These are phyloP conservation scores for Phylloporus sp. DNA, from an alignment of 768 basidiomycete genomes.

Conservation along the genomic window DNA sequence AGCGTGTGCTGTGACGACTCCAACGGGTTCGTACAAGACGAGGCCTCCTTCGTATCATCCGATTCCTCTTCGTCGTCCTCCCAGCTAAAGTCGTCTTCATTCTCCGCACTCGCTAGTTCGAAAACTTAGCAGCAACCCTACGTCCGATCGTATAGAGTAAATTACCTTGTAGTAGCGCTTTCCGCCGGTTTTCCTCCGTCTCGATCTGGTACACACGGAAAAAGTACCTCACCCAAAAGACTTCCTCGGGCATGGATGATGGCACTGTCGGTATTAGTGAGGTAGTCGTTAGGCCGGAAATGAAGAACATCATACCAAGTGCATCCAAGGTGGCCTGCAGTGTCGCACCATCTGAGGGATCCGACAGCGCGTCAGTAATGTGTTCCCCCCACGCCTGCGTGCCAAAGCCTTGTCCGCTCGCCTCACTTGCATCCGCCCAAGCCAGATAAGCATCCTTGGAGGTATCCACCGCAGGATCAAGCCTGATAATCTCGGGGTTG, in stretches of 20 bases:
- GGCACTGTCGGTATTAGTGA: conserved; percentile 51
- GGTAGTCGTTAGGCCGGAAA: conserved; percentile 1
- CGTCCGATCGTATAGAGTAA: not conserved
- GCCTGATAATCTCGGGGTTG: conserved; percentile 68
- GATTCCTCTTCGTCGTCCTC: conserved; percentile 85
- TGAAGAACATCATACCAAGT: conserved; percentile 47
- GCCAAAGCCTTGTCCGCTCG: conserved; percentile 47
- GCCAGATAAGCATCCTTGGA: conserved; percentile 48
- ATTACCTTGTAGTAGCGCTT: conserved; percentile 67
- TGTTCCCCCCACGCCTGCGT: conserved; percentile 50
- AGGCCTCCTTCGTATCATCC: conserved; percentile 8
- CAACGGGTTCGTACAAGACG: conserved; percentile 7
- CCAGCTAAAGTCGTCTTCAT: conserved; percentile 90
- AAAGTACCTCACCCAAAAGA: conserved; percentile 88
- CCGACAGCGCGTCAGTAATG: conserved; percentile 45
- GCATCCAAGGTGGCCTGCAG: conserved; percentile 49
- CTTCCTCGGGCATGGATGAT: conserved; percentile 50
- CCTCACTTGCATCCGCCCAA: conserved; percentile 58
- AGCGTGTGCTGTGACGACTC: conserved; percentile 23
- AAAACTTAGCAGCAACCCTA: conserved; percentile 5
- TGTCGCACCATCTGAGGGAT: conserved; percentile 46
- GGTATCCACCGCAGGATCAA: conserved; percentile 68
- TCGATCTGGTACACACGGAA: conserved; percentile 82
- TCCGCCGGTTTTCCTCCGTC: conserved; percentile 72
- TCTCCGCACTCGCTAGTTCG: conserved; percentile 50